Evolutionary conservation across 2,329 filamentous ascomycete species (phyloP), one percentile per base, ranked within the genome.

Genomic region (Fusarium miscanthi): DNA sequence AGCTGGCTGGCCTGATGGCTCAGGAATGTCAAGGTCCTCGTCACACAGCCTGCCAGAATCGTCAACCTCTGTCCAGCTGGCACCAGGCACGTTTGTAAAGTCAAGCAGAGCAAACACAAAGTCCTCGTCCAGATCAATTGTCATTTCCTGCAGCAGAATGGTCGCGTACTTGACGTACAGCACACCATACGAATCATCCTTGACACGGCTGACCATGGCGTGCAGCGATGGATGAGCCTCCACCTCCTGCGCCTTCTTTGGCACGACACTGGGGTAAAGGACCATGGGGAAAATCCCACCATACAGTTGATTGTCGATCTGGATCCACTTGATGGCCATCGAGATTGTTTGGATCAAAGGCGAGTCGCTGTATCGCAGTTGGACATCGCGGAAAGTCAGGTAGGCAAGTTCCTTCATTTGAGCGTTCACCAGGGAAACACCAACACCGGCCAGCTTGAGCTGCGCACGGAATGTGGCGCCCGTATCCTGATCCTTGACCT

Each of bases 161-260:
- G 95, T 97, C 27, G 96, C 95, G 81, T 99, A 99, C 82, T 99
- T 99, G 87, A 99, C 95, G 82, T 99, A 99, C 14, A 98, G 85
- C 27, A 99, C 96, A 77, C 96, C 96, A 79, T 98, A 99, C 2
- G 95, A 97, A 78, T 99, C 95, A 78, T 99, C 96, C 84, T 99
- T 99, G 80, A 99, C 95, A 35, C 94, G 89, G 16, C 95, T 98
- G 60, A 98, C 87, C 87, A 95, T 95, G 19, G 92, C 91, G 77
- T 98, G 95, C 79, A 99, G 89, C 59, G 97, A 98, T 1, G 96
- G 96, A 82, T 98, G 96, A 2, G 95, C 92, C 73, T 98, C 96
- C 80, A 97, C 96, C 81, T 99, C 96, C 78, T 96, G 95, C 40
- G 94, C 94, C 73, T 94, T 96, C 87, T 98, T 98, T 1, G 96